Percentiles rank a stretch among this genome's conserved stretches.
These are phyloP conservation scores for Neurospora sp. DNA, from an alignment of 495 filamentous ascomycete species.

Conservation along the genomic window DNA sequence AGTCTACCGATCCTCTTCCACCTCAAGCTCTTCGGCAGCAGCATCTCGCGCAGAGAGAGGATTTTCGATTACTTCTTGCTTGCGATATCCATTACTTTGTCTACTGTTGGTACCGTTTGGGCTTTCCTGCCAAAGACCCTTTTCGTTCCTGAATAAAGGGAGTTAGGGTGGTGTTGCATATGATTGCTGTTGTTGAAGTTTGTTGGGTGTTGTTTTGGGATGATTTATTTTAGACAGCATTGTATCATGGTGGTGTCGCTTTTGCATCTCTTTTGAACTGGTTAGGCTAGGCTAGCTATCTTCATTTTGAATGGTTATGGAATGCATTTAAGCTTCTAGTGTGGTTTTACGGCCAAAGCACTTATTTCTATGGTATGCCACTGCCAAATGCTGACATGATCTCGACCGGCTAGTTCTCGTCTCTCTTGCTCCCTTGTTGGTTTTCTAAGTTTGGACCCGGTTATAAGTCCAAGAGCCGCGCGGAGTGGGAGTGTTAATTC, in stretches of 20 bases:
- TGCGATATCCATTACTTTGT: conserved; percentile 55
- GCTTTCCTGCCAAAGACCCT: conserved; percentile 69
- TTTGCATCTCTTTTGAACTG: not conserved
- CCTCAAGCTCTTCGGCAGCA: conserved; percentile 79
- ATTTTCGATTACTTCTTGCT: conserved; percentile 61
- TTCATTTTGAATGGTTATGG: not conserved
- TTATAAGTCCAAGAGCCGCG: too few relatives aligned
- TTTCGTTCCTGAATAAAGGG: conserved; percentile 31
- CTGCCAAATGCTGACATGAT: not conserved
- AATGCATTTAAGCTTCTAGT: not conserved
- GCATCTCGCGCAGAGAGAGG: conserved; percentile 57
- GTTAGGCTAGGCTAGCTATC: not conserved
- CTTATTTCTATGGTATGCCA: not conserved
- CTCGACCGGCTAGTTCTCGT: not conserved
- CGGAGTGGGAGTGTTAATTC: too few relatives aligned
- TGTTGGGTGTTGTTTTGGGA: not conserved
- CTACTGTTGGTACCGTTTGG: conserved; percentile 71
- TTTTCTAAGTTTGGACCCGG: not conserved
- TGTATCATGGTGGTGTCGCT: not conserved
- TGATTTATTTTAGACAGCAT: not conserved
- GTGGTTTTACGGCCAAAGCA: not conserved
- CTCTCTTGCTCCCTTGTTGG: not conserved
- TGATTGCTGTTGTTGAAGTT: not conserved
- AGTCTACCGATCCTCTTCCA: conserved; percentile 77
- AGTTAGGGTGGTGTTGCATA: not conserved